Conservation (phyloP, 2,329 filamentous ascomycete species). For the Hawksworthiomyces lignivorus region DNA sequence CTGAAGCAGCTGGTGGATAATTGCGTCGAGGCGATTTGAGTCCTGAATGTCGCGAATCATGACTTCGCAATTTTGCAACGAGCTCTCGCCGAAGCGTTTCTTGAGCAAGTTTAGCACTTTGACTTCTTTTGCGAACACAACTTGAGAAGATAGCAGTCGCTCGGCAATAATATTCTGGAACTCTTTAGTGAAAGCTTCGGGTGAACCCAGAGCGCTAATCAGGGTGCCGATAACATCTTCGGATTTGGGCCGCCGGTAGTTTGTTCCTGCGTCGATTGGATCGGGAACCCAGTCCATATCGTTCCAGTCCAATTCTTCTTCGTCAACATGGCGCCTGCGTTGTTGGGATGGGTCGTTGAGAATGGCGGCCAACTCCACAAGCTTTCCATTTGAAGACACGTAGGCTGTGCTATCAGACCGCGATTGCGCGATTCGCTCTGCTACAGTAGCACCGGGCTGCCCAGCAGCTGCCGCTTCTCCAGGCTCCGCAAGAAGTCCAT, state of each 20-base stretch:
- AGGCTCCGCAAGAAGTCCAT: conserved; percentile 59
- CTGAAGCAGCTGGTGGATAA: conserved; percentile 49
- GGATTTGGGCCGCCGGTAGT: conserved; percentile 82
- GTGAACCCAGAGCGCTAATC: conserved; percentile 78
- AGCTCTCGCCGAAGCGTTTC: conserved; percentile 74
- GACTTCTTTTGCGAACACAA: conserved; percentile 68
- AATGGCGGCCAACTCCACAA: conserved; percentile 60
- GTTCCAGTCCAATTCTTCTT: conserved; percentile 75
- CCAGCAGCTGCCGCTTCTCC: conserved; percentile 26
- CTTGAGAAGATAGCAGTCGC: conserved; percentile 60
- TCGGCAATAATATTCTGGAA: conserved; percentile 86
- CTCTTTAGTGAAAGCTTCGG: conserved; percentile 90
- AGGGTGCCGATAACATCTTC: conserved; percentile 87
- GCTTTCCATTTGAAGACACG: conserved; percentile 30
- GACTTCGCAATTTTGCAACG: conserved; percentile 88
- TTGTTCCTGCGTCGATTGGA: conserved; percentile 83
- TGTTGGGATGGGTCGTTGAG: conserved; percentile 54
- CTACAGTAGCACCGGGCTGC: neutral
- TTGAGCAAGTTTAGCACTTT: conserved; percentile 83
- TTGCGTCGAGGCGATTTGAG: conserved; percentile 63
- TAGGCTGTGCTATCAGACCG: neutral
- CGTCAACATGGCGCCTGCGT: conserved; percentile 44
- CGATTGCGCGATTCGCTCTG: conserved; percentile 5
- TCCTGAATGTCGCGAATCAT: conserved; percentile 94
- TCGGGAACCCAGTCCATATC: conserved; percentile 93